A percentile compares a stretch with the other conserved stretches of the same genome.
Conservation (phyloP, 768 basidiomycete species). For the Piloderma croceum region DNA sequence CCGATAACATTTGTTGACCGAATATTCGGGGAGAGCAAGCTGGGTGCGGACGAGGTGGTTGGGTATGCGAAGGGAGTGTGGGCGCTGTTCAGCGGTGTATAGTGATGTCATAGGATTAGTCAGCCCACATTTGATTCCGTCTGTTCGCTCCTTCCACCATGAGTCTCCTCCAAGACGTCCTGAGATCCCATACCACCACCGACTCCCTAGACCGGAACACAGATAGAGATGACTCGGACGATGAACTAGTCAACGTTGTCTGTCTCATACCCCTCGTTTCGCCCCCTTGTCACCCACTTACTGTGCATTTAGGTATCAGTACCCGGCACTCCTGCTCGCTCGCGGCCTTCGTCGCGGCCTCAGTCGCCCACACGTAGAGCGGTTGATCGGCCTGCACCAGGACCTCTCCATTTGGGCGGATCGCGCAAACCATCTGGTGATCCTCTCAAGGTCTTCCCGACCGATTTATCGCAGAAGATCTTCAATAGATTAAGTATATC, state of each 20-base stretch:
- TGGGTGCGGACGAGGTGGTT: slow-evolving; percentile 84
- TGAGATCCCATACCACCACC: slow-evolving; percentile 45
- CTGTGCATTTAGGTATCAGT: slow-evolving; percentile 46
- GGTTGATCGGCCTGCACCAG: slow-evolving; percentile 42
- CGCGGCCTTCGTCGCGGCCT: slow-evolving; percentile 57
- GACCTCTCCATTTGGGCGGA: slow-evolving; percentile 37
- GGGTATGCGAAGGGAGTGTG: slow-evolving; percentile 84
- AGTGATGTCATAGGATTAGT: slow-evolving; percentile 24
- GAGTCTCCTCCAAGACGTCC: slow-evolving; percentile 63
- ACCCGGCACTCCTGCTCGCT: slow-evolving; percentile 63
- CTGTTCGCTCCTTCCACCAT: slow-evolving; percentile 37
- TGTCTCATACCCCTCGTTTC: slow-evolving; percentile 26
- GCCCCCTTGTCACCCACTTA: background rate
- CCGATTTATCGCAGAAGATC: slow-evolving; percentile 75
- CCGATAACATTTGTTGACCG: slow-evolving; percentile 95
- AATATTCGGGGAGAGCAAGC: slow-evolving; percentile 89
- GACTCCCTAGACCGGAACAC: slow-evolving; percentile 23
- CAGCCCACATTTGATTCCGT: slow-evolving; percentile 9
- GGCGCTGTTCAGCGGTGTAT: slow-evolving; percentile 70
- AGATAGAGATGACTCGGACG: slow-evolving; percentile 53
- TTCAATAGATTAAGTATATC: slow-evolving; percentile 56
- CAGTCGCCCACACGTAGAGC: slow-evolving; percentile 47
- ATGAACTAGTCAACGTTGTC: slow-evolving; percentile 71
- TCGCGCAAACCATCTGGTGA: slow-evolving; percentile 33
- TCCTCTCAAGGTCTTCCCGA: slow-evolving; percentile 68